Conservation (phyloP, 78 protist species). For the Dictyostelium firmibasis region DNA sequence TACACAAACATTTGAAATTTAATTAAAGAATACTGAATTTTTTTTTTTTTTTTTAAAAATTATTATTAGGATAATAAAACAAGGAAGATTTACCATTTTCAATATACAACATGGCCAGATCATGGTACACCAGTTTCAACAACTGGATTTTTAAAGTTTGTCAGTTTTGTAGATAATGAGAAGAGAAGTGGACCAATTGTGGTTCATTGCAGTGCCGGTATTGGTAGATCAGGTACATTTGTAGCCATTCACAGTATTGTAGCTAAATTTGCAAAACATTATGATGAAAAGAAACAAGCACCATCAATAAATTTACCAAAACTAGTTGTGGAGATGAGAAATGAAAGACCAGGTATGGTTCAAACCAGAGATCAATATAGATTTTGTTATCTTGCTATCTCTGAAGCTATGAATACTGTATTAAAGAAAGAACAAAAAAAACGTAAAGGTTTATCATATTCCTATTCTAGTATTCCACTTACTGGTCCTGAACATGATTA, state of each 20-base stretch:
- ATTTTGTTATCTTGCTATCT: conserved; percentile 77
- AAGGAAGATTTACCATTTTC: conserved; percentile 65
- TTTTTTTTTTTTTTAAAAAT: not conserved
- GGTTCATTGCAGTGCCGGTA: conserved; percentile 86
- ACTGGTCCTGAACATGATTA: conserved; percentile 2
- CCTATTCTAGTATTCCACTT: conserved; percentile 37
- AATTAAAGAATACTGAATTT: not conserved
- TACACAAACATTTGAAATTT: not conserved
- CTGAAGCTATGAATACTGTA: conserved; percentile 38
- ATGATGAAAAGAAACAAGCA: conserved; percentile 12
- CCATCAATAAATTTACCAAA: conserved; percentile 71
- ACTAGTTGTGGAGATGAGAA: conserved; percentile 57
- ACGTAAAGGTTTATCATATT: conserved; percentile 44
- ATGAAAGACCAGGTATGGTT: conserved; percentile 82
- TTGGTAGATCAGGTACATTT: conserved; percentile 84
- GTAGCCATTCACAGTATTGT: conserved; percentile 73
- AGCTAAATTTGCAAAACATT: conserved; percentile 4
- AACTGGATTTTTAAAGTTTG: conserved; percentile 60
- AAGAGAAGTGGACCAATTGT: conserved; percentile 69
- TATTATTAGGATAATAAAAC: conserved; percentile 51
- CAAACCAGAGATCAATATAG: conserved; percentile 82
- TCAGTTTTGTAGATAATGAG: conserved; percentile 60
- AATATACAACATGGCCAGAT: conserved; percentile 87
- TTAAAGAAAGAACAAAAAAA: conserved; percentile 18
- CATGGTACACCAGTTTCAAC: conserved; percentile 80